Conservation (phyloP, 371 early-diverging fungal genomes). For the Apophysomyces variabilis region DNA sequence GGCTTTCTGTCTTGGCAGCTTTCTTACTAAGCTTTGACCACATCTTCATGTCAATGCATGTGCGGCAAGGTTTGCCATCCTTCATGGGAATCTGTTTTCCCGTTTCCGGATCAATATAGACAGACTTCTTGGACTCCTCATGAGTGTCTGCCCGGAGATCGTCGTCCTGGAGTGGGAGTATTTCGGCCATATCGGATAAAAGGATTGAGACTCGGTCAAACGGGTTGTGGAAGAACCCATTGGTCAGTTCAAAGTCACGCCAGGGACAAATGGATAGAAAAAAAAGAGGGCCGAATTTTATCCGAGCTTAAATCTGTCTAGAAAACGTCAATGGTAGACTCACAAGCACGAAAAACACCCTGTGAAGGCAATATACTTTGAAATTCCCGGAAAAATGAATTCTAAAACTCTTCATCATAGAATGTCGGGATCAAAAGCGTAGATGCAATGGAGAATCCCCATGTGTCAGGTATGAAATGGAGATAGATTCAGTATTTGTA, state of each 20-base stretch:
- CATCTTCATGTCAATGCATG: conserved; percentile 75
- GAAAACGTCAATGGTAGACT: conserved; percentile 1
- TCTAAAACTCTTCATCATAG: conserved; percentile 15
- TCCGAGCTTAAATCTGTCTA: background rate
- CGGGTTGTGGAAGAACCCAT: background rate
- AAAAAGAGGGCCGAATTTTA: conserved; percentile 4
- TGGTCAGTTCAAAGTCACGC: background rate
- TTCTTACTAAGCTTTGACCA: conserved; percentile 58
- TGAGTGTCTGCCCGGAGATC: background rate
- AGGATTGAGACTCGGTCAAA: background rate
- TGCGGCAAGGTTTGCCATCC: conserved; percentile 74
- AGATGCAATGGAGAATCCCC: conserved; percentile 38
- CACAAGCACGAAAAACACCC: conserved; percentile 16
- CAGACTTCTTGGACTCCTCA: background rate
- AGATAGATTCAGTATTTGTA: background rate
- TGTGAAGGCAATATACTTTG: conserved; percentile 19
- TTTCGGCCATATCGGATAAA: conserved; percentile 1
- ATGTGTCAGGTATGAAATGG: conserved; percentile 36
- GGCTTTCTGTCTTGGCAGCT: conserved; percentile 28
- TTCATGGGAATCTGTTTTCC: conserved; percentile 52
- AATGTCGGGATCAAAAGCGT: conserved; percentile 46
- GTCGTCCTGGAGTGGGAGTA: conserved; percentile 1
- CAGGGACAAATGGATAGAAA: background rate
- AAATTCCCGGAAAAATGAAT: background rate
- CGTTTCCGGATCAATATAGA: conserved; percentile 43